These are phyloP conservation scores for Ustilaginoidea virens DNA, from an alignment of 2,329 filamentous ascomycete genomes.

Conservation along the genomic window DNA sequence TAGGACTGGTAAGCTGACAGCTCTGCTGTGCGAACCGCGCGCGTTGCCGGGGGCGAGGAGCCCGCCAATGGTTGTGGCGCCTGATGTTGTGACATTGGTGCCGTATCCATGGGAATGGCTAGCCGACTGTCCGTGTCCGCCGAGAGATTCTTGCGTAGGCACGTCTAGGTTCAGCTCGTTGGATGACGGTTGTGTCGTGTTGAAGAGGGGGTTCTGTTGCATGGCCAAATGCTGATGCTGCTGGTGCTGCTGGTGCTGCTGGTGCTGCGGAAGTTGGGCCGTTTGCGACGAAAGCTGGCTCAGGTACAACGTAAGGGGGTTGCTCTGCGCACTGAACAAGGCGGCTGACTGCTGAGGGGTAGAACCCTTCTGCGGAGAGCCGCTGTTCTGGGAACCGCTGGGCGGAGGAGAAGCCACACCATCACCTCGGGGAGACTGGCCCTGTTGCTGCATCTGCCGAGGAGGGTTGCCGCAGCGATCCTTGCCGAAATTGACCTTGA, in stretches of 20 bases:
- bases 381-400: conserved; percentile 45
- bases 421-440: conserved; percentile 51
- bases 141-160: conserved; percentile 43
- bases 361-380: conserved; percentile 36
- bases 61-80: conserved; percentile 57
- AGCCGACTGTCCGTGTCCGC: conserved; percentile 48
- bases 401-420: conserved; percentile 40
- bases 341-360: conserved; percentile 51
- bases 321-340: conserved; percentile 69
- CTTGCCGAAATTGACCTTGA: conserved; percentile 99
- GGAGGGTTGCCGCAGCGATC: conserved; percentile 95
- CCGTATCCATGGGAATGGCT: conserved; percentile 51
- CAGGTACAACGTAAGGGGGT: conserved; percentile 86
- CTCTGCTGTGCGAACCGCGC: conserved; percentile 54
- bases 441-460: conserved; percentile 52
- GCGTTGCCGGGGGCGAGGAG: conserved; percentile 56
- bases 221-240: conserved; percentile 56
- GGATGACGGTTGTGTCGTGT: conserved; percentile 47
- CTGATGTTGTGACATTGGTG: conserved; percentile 33
- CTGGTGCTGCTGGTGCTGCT: conserved; percentile 61
- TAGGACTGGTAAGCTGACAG: conserved; percentile 71
- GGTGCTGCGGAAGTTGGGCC: no score
- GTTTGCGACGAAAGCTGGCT: conserved; percentile 64
- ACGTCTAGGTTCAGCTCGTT: conserved; percentile 42
- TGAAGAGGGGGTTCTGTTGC: conserved; percentile 72